Conservation (phyloP, 2,329 filamentous ascomycete species). For the Bipolaris oryzae region DNA sequence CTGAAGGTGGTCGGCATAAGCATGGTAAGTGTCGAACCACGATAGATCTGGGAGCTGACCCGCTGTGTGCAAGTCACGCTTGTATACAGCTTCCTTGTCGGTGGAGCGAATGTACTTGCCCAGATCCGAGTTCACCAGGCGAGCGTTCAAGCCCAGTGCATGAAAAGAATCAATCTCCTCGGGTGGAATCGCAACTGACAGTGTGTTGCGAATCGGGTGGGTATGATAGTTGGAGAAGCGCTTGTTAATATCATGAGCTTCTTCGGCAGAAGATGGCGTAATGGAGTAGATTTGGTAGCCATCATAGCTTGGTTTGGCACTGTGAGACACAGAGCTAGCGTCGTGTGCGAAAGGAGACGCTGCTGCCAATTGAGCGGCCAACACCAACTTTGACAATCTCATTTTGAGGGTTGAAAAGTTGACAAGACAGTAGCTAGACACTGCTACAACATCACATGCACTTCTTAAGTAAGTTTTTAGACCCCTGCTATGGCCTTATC, state of each 20-base stretch:
- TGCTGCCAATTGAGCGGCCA: conserved; percentile 20
- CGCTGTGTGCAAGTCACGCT: conserved; percentile 20
- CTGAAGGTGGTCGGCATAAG: conserved; percentile 37
- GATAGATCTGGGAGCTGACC: conserved; percentile 51
- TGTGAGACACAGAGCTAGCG: conserved; percentile 3
- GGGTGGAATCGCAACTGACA: conserved; percentile 49
- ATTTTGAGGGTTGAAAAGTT: conserved; percentile 7
- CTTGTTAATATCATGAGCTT: conserved; percentile 20
- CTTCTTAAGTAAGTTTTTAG: not conserved
- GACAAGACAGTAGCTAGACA: not conserved
- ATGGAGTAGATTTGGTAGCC: conserved; percentile 29
- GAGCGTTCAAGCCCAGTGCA: conserved; percentile 42
- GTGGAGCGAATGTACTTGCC: conserved; percentile 49
- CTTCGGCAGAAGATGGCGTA: conserved; percentile 20
- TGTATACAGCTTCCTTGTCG: conserved; percentile 21
- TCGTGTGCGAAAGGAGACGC: conserved; percentile 15
- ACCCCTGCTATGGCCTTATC: conserved; percentile 1
- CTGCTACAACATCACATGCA: not conserved
- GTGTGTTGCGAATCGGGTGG: conserved; percentile 26
- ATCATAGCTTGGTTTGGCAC: conserved; percentile 20
- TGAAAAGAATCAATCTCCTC: conserved; percentile 49
- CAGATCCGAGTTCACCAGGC: conserved; percentile 54
- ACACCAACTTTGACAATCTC: conserved; percentile 14
- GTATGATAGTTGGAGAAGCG: conserved; percentile 28
- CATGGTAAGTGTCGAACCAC: conserved; percentile 43